Conservation (phyloP, 768 basidiomycete genomes). For the Scleroderma citrinum region DNA sequence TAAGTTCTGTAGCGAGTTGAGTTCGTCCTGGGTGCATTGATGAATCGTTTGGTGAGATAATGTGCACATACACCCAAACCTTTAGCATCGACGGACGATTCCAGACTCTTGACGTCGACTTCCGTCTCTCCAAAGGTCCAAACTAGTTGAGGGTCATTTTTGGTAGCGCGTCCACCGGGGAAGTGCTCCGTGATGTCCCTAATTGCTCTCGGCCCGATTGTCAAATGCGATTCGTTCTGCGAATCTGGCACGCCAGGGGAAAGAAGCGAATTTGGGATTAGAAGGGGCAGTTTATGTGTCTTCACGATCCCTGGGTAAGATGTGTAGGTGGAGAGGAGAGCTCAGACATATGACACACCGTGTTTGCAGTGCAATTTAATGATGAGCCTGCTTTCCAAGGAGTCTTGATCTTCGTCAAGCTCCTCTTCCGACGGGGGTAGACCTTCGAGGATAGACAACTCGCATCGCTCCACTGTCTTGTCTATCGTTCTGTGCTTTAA, state of each 20-base stretch:
- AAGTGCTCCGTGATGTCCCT: slow-evolving; percentile 83
- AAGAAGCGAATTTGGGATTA: slow-evolving; percentile 51
- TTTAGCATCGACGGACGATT: slow-evolving; percentile 59
- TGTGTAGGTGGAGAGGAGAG: slow-evolving; percentile 5
- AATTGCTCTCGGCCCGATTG: slow-evolving; percentile 66
- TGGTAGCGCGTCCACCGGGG: slow-evolving; percentile 52
- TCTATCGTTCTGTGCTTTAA: slow-evolving; percentile 70
- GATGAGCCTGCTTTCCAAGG: slow-evolving; percentile 65
- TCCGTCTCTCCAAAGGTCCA: slow-evolving; percentile 74
- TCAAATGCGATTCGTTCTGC: slow-evolving; percentile 55
- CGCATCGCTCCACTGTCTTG: slow-evolving; percentile 72
- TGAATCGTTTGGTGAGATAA: neutral
- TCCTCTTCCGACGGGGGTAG: slow-evolving; percentile 27
- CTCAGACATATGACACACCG: slow-evolving; percentile 38
- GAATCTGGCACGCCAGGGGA: slow-evolving; percentile 62
- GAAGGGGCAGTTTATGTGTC: slow-evolving; percentile 68
- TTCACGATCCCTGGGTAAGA: slow-evolving; percentile 60
- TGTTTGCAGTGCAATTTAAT: slow-evolving; percentile 79
- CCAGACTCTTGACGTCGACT: slow-evolving; percentile 62
- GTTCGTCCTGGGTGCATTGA: slow-evolving; percentile 38
- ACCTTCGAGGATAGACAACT: slow-evolving; percentile 60
- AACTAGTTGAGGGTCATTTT: slow-evolving; percentile 71
- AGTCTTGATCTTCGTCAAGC: slow-evolving; percentile 39
- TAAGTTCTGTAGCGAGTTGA: slow-evolving; percentile 70
- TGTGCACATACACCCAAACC: slow-evolving; percentile 32